These are phyloP conservation scores for Lentinula detonsa DNA, from an alignment of 768 basidiomycete genomes.

Conservation along the genomic window DNA sequence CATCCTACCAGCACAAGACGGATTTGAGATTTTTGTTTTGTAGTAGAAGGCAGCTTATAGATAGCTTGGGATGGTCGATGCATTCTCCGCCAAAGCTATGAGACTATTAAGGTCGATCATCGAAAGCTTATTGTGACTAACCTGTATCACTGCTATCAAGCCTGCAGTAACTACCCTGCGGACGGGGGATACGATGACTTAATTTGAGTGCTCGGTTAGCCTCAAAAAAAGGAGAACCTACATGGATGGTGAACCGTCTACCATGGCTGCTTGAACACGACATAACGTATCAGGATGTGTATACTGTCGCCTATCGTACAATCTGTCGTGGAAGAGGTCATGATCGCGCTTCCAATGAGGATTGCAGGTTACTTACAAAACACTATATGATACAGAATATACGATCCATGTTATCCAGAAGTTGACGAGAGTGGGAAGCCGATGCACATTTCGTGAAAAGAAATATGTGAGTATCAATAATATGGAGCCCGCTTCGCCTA, in stretches of 20 bases:
- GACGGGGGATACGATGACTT: not conserved
- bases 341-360: not conserved
- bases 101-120: not conserved
- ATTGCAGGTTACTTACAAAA: slow-evolving; percentile 35
- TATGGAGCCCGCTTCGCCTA: slow-evolving; percentile 47
- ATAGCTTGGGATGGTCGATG: not conserved
- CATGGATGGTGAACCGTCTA: slow-evolving; percentile 50
- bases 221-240: slow-evolving; percentile 15
- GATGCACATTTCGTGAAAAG: slow-evolving; percentile 32
- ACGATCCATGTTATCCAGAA: slow-evolving; percentile 53
- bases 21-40: not conserved
- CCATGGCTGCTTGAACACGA: slow-evolving; percentile 44
- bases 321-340: slow-evolving; percentile 6
- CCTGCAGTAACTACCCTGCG: slow-evolving; percentile 36
- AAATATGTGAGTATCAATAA: slow-evolving; percentile 40
- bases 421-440: slow-evolving; percentile 50
- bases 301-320: slow-evolving; percentile 11
- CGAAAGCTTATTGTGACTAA: slow-evolving; percentile 6
- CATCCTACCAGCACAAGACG: not conserved
- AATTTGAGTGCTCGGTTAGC: no score
- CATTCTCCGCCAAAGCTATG: not conserved
- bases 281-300: slow-evolving; percentile 31
- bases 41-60: not conserved
- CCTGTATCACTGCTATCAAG: slow-evolving; percentile 35
- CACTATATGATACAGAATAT: slow-evolving; percentile 44